phyloP scores from a whole-genome alignment of 2,329 filamentous ascomycete species.

The Aspergillus jensenii region DNA sequence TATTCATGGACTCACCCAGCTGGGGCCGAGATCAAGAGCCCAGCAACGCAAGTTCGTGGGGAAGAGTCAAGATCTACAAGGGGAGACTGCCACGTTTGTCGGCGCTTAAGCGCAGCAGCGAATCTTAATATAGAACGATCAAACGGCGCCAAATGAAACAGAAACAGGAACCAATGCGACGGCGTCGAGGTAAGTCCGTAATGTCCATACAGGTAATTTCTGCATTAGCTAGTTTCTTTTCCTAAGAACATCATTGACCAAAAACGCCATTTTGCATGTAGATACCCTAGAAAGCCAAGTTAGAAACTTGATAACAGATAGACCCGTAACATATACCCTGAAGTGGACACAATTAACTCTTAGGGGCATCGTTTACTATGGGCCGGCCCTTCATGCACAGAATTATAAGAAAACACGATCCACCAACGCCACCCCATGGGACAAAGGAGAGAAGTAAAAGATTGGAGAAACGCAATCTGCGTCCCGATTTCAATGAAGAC shows the following conservation, averaged over 20 bases:
- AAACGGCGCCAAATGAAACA: slow-evolving; percentile 6
- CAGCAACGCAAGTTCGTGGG: background rate
- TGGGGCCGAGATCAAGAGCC: background rate
- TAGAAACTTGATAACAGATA: background rate
- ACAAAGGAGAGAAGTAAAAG: slow-evolving; percentile 15
- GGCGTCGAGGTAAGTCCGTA: background rate
- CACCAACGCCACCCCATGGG: slow-evolving; percentile 36
- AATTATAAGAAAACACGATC: slow-evolving; percentile 14
- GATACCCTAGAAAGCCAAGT: slow-evolving; percentile 3
- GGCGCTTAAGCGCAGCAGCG: slow-evolving; percentile 11
- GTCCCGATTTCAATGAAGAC: background rate
- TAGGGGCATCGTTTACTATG: background rate
- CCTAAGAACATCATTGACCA: slow-evolving; percentile 6
- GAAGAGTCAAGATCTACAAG: background rate
- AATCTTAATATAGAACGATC: background rate
- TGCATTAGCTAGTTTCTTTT: slow-evolving; percentile 2
- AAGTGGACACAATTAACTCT: slow-evolving; percentile 1
- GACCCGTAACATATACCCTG: background rate
- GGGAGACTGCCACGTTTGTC: slow-evolving; percentile 7
- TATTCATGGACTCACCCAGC: background rate
- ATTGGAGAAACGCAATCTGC: background rate
- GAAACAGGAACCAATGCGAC: background rate
- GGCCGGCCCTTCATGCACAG: slow-evolving; percentile 1
- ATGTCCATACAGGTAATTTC: background rate
- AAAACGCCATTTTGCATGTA: slow-evolving; percentile 9